phyloP scores from a whole-genome alignment of 768 basidiomycete species.

The Boletus barrowsii region DNA sequence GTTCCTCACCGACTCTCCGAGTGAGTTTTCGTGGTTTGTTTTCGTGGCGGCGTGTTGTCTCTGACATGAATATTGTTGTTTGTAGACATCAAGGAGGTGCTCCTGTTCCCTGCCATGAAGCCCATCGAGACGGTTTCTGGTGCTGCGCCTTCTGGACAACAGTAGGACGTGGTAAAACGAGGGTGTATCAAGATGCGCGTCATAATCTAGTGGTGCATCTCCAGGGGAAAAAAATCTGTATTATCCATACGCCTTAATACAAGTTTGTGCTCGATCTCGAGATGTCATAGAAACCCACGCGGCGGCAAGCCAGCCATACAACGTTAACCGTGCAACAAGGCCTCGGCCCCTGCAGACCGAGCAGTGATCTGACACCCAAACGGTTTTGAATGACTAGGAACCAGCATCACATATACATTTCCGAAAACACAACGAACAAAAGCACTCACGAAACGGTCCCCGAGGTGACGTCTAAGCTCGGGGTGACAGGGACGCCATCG shows the following conservation, averaged over 20 bases:
- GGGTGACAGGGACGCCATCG: slow-evolving; percentile 41
- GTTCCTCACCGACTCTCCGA: slow-evolving; percentile 97
- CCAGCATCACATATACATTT: neutral
- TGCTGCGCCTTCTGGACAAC: slow-evolving; percentile 27
- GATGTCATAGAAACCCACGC: neutral
- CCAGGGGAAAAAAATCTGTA: neutral
- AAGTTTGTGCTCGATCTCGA: neutral
- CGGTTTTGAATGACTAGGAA: slow-evolving; percentile 45
- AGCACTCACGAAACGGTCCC: slow-evolving; percentile 43
- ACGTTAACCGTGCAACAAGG: slow-evolving; percentile 2
- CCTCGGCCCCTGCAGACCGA: slow-evolving; percentile 42
- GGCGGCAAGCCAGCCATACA: too few species aligned
- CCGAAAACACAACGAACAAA: neutral
- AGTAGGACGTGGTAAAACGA: slow-evolving; percentile 28
- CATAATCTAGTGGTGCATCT: neutral
- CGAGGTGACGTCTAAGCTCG: slow-evolving; percentile 40
- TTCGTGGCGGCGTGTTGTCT: neutral
- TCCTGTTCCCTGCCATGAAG: slow-evolving; percentile 98
- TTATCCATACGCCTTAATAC: neutral
- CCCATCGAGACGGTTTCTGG: slow-evolving; percentile 55
- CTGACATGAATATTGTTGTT: slow-evolving; percentile 1
- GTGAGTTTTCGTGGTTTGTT: slow-evolving; percentile 40
- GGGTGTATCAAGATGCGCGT: neutral
- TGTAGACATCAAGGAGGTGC: slow-evolving; percentile 92
- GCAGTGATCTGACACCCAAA: slow-evolving; percentile 55